phyloP scores from a whole-genome alignment of 495 filamentous ascomycete species.

The Penicillium nucicola region DNA sequence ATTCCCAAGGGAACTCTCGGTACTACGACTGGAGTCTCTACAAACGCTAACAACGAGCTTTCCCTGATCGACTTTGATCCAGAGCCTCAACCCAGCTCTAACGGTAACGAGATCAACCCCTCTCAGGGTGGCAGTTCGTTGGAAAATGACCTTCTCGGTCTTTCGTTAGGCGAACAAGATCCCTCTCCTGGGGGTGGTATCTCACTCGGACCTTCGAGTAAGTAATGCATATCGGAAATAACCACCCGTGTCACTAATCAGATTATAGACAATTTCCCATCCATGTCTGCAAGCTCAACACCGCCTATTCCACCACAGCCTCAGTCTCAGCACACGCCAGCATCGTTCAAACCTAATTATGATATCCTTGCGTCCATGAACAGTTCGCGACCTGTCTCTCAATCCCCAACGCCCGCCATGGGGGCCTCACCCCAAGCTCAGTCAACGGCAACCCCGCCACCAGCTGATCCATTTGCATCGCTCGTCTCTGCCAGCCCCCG shows the following conservation, averaged over 20 bases:
- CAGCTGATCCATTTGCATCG: conserved; percentile 67
- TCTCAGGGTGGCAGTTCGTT: conserved; percentile 41
- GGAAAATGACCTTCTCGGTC: conserved; percentile 66
- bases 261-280: conserved; percentile 20
- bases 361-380: conserved; percentile 57
- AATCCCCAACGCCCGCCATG: conserved; percentile 47
- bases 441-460: conserved; percentile 38
- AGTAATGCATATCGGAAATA: conserved; percentile 49
- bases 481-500: conserved; percentile 56
- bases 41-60: conserved; percentile 77
- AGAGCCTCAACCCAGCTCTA: conserved; percentile 55
- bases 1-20: conserved; percentile 82
- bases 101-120: conserved; percentile 43
- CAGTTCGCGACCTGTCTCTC: conserved; percentile 43
- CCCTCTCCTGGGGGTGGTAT: conserved; percentile 80
- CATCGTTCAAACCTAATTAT: conserved; percentile 50
- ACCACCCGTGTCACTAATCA: conserved; percentile 15
- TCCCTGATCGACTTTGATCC: conserved; percentile 89
- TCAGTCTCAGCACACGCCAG: conserved; percentile 29
- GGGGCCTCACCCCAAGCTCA: conserved; percentile 29
- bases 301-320: conserved; percentile 27
- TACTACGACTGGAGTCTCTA: conserved; percentile 65
- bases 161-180: conserved; percentile 59
- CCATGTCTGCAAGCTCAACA: conserved; percentile 20
- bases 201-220: conserved; percentile 70